A percentile compares a stretch with the other conserved stretches of the same genome.
Conservation (phyloP, 352 stramenopile genomes). For the Globisporangium splendens region DNA sequence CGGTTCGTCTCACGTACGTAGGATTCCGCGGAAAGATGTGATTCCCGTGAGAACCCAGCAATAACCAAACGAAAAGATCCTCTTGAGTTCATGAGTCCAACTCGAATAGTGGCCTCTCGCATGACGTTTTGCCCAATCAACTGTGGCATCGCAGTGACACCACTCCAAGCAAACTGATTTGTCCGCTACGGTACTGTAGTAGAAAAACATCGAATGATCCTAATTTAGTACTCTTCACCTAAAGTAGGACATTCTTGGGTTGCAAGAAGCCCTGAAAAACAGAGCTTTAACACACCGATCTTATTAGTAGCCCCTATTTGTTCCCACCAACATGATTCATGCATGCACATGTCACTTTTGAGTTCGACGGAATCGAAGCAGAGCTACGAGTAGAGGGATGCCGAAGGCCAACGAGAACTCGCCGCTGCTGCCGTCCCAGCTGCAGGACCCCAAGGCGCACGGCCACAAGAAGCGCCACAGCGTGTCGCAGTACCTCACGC, state of each 20-base stretch:
- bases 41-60: neutral
- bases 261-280: too few species aligned
- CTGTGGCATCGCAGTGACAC: neutral
- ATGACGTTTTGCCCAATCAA: neutral
- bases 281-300: too few species aligned
- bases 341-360: neutral
- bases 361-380: conserved; percentile 2
- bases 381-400: too few species aligned
- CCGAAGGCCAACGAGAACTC: conserved; percentile 39
- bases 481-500: conserved; percentile 21
- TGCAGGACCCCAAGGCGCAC: conserved; percentile 4
- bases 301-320: too few species aligned
- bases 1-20: neutral
- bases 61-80: neutral
- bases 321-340: neutral
- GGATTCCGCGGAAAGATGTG: neutral
- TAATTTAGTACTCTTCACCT: too few species aligned
- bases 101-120: neutral
- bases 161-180: conserved; percentile 1
- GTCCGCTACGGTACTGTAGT: neutral
- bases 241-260: too few species aligned
- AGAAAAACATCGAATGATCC: too few species aligned
- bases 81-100: neutral
- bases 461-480: neutral
- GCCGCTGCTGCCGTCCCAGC: conserved; percentile 37